Base-by-base conservation (phyloP, 1,139 yeast species). In the Candida frijolesensis region DNA sequence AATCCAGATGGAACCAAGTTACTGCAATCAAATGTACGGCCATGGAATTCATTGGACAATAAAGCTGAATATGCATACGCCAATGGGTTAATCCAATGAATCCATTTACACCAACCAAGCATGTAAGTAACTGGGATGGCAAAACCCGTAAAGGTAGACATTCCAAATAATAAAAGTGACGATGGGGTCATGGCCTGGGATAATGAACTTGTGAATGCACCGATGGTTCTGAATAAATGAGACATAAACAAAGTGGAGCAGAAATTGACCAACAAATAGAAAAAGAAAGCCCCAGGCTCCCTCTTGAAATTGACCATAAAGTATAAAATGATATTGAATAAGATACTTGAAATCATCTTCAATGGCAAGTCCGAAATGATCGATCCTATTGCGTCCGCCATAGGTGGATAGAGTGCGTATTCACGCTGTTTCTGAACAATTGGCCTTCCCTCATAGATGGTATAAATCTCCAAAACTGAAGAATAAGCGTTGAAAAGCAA, bases 101-200 rank as follows among this genome's bases (percentile, higher is more conserved):
- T 73, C 88, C 88, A 83, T 64, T 80, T 71, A 50, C 81, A 80
- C 87, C 87, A 82, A 34, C 82, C 85, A 61, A 79, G 82, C 85
- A 82, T 81, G 52, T 69, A 67, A 33, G 82, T 80, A 44, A 78
- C 67, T 34, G 86, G 85, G 54, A 83, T 73, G 58, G 82, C 81
- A 60, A 80, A 84, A 51, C 87, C 87, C 46, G 86, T 76, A 61
- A 76, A 83, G 55, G 84, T 78, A 59, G 78, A 72, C 62, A 84
- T 68, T 51, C 79, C 75, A 56, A 82, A 64, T 52, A 83, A 75
- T 57, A 76, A 71, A 45, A 83, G 65, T 55, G 87, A 83, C 51
- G 87, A 86, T 45, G 84, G 71, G 33, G 87, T 80, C 70, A 82
- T 80, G 15, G 89, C 89, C 51, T 79, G 75, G n/a, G 82, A 77